Percentiles rank a stretch among this genome's conserved stretches.
Conservation (phyloP, 768 basidiomycete genomes). For the Kwoniella botswanensis region DNA sequence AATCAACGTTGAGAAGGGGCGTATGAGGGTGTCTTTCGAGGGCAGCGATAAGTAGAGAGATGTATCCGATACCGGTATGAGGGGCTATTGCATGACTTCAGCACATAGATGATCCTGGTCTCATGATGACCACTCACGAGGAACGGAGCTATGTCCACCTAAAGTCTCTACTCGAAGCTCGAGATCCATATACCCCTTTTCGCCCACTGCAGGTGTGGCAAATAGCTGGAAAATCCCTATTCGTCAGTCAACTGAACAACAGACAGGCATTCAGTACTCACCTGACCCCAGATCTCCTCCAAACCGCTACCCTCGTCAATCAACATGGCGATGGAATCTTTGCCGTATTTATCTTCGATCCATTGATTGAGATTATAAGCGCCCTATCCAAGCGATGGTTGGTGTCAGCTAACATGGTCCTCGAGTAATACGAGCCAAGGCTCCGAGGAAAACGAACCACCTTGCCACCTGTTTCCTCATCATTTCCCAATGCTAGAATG, state of each 20-base stretch:
- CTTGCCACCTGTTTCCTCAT: conserved; percentile 54
- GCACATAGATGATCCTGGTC: not conserved
- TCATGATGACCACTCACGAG: conserved; percentile 25
- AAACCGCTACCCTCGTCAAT: conserved; percentile 52
- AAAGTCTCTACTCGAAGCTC: conserved; percentile 44
- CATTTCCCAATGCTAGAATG: conserved; percentile 50
- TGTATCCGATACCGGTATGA: conserved; percentile 56
- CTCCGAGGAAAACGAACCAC: conserved; percentile 53
- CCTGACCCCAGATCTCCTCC: conserved; percentile 40
- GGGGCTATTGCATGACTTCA: conserved; percentile 26
- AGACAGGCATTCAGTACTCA: not conserved
- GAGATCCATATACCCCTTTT: conserved; percentile 54
- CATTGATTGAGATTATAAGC: conserved; percentile 36
- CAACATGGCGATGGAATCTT: conserved; percentile 49
- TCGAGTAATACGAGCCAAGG: conserved; percentile 2
- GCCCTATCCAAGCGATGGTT: conserved; percentile 25
- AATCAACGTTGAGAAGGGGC: conserved; percentile 63
- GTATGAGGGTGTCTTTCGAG: conserved; percentile 49
- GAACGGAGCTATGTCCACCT: conserved; percentile 53
- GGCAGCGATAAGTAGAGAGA: conserved; percentile 50
- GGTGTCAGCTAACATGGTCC: not conserved
- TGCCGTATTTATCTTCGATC: conserved; percentile 52
- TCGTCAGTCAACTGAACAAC: not conserved
- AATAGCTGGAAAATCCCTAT: conserved; percentile 20
- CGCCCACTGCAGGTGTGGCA: conserved; percentile 46